Evolutionary conservation across 441 rosid genomes (phyloP).

Genomic region (Syzygium syzygioides): DNA sequence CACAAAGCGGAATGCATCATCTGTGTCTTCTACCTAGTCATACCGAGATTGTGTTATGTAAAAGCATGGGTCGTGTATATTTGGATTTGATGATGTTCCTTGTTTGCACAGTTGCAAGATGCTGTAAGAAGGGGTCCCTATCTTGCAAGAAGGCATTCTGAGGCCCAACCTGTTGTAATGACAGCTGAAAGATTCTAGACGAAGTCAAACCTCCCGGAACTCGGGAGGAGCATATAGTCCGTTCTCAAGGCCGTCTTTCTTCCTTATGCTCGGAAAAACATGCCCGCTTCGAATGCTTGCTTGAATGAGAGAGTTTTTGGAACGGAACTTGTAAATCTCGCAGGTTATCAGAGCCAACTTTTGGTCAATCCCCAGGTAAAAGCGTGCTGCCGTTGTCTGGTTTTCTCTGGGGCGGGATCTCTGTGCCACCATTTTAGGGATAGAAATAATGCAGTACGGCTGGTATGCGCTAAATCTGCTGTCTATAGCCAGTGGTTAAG

Average conservation of each 20-base stretch:
- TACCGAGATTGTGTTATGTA: background rate
- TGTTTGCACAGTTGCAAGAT: slow-evolving; percentile 63
- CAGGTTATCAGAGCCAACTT: background rate
- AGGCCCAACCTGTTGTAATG: slow-evolving; percentile 59
- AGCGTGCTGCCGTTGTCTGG: background rate
- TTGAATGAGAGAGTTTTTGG: background rate
- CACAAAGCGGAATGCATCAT: background rate
- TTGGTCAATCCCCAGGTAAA: background rate
- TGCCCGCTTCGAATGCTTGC: background rate
- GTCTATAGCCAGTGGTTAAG: background rate
- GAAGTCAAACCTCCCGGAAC: too few relatives aligned
- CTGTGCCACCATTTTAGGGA: background rate
- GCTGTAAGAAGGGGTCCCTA: slow-evolving; percentile 80
- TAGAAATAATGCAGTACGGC: background rate
- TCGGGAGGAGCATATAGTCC: background rate
- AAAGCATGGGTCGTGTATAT: background rate
- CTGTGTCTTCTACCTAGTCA: background rate
- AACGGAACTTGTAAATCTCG: background rate
- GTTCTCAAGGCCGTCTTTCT: background rate
- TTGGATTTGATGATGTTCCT: background rate
- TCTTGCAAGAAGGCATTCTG: slow-evolving; percentile 35
- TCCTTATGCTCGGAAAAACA: background rate
- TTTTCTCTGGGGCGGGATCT: background rate
- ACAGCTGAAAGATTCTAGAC: slow-evolving; percentile 68
- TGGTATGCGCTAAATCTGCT: too few relatives aligned